These are phyloP conservation scores for Corinectria fuckeliana DNA, from an alignment of 2,329 filamentous ascomycete species.

Conservation along the genomic window DNA sequence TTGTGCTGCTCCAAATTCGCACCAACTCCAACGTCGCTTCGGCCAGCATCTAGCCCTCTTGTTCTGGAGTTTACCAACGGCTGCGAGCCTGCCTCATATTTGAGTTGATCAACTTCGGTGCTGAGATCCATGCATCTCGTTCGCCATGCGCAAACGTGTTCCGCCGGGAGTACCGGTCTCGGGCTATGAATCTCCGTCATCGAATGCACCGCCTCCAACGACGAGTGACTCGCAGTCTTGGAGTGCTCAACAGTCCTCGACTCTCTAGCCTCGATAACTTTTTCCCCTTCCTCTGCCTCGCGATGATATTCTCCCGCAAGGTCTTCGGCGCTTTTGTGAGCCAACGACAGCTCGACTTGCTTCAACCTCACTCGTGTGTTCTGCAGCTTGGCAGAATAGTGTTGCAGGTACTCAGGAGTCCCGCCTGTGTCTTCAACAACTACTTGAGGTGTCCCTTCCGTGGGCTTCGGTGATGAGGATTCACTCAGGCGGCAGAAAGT, in stretches of 20 bases:
- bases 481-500: conserved; percentile 32
- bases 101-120: conserved; percentile 50
- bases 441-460: neutral
- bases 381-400: conserved; percentile 9
- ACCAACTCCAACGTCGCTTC: conserved; percentile 29
- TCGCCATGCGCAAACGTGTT: conserved; percentile 52
- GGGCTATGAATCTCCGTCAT: conserved; percentile 41
- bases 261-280: conserved; percentile 5
- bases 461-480: conserved; percentile 18
- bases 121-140: conserved; percentile 50
- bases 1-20: conserved; percentile 25
- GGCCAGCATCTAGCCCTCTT: conserved; percentile 16
- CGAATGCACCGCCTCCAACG: conserved; percentile 14
- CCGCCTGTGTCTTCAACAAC: conserved; percentile 5
- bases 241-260: neutral
- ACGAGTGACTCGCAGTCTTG: conserved; percentile 13
- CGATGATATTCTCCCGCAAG: conserved; percentile 14
- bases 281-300: conserved; percentile 1
- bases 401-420: neutral
- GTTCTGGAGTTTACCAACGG: conserved; percentile 17
- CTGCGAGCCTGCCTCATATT: conserved; percentile 45
- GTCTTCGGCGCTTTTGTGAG: conserved; percentile 30
- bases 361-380: conserved; percentile 35
- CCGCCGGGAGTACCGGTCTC: conserved; percentile 44
- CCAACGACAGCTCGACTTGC: conserved; percentile 39